These are phyloP conservation scores for Carex sylvatica DNA, from an alignment of 202 grass and related monocot species.

Conservation along the genomic window DNA sequence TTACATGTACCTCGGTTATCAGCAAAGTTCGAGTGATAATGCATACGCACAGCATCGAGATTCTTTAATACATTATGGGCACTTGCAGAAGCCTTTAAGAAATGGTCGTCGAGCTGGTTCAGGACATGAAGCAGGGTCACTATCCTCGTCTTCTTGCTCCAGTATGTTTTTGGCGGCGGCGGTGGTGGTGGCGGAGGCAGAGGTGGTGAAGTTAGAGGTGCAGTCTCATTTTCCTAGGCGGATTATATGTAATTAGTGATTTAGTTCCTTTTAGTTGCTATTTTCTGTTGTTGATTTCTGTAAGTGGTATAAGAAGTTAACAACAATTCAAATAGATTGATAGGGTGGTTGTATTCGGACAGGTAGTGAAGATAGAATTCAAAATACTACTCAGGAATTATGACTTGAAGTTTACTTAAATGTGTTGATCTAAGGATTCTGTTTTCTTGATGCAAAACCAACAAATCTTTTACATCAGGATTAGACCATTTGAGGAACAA, in stretches of 20 bases:
- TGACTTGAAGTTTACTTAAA: too few species aligned
- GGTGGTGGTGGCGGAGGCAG: conserved; percentile 25
- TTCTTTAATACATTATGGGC: conserved; percentile 81
- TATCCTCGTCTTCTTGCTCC: conserved; percentile 38
- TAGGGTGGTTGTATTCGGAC: background rate
- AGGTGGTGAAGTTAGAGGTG: conserved; percentile 15
- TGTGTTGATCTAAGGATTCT: too few species aligned
- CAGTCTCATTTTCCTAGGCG: conserved; percentile 19
- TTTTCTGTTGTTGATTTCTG: background rate
- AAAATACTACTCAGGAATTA: background rate
- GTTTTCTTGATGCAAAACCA: background rate
- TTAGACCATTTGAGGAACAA: background rate
- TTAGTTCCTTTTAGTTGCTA: background rate
- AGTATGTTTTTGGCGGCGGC: conserved; percentile 24
- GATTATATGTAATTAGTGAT: background rate
- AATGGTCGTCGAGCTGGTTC: conserved; percentile 55
- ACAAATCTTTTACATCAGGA: background rate
- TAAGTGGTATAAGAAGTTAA: background rate
- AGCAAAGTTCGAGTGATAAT: conserved; percentile 95
- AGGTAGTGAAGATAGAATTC: background rate
- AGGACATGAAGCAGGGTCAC: conserved; percentile 51
- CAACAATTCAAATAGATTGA: background rate
- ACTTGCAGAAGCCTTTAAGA: conserved; percentile 63
- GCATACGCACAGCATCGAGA: conserved; percentile 79
- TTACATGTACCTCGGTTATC: conserved; percentile 51